Base-by-base conservation (phyloP, 108 stramenopile species). In the Seminavis robusta region DNA sequence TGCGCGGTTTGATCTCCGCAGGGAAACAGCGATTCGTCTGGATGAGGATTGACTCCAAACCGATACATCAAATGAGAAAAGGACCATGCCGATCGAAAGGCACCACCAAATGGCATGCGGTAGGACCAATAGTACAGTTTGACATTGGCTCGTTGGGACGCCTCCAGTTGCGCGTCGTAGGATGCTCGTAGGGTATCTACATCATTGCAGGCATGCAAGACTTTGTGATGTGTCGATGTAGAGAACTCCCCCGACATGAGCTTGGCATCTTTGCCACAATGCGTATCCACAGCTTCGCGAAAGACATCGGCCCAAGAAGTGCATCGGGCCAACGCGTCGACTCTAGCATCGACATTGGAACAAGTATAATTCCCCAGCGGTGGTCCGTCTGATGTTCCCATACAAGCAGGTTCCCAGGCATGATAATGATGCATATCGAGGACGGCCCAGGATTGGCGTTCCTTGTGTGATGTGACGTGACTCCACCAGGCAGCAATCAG, bases 351-450 rank as follows among this genome's bases (percentile, higher is more conserved):
- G 15, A 58, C 61, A 47, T 79, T 76, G 0, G 67, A 52, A 47
- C 83, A 83, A 1, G 77, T 67, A 38, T 83, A 86, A 5, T 60
- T 45, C 13, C 63, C 85, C 23, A 63, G 44, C 6, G 75, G 71
- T 36, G 63, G 69, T 5, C 84, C 84, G 50, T 86, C 81, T 4
- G 77, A 60, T 6, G 85, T 56, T 23, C 87, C 87, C 10, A 61
- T 61, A 34, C 87, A 88, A n/a, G 51, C 41, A 3, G 47, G 9
- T 8, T 68, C 76, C 87, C 87, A 88, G 2, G 86, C 80, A 49
- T 88, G 81, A 33, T 88, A 88, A 44, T 84, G 82, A 65, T 88
- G 87, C 11, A 88, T 75, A 48, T 88, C 87, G 57, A 88, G 65
- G 4, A 84, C 70, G 8, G 79, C 80, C 82, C 82, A 88, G 25